A percentile compares a stretch with the other conserved stretches of the same genome.
phyloP scores from a whole-genome alignment of 139 green algal genomes.

The Chlorella sp. region DNA sequence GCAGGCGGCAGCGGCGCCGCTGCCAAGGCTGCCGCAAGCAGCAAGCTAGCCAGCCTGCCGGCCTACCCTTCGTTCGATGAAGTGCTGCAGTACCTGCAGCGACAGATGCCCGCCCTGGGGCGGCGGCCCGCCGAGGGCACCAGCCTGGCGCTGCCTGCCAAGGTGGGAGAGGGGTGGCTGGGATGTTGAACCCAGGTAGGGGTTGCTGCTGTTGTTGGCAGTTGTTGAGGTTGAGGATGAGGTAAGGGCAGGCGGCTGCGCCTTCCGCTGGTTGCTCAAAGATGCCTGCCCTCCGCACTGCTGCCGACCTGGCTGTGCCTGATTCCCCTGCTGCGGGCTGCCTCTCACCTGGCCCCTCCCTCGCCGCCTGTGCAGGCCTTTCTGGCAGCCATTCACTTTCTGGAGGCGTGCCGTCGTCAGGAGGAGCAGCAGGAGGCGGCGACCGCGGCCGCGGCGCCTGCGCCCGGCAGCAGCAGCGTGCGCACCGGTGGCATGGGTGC shows the following conservation, averaged over 20 bases:
- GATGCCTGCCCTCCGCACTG: neutral
- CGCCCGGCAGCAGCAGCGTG: neutral
- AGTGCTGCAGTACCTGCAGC: constrained; percentile 53
- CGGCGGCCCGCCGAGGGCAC: constrained; percentile 20
- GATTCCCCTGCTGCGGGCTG: too few species aligned
- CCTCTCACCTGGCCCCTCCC: neutral
- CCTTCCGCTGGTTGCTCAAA: too few species aligned
- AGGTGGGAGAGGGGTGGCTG: constrained; percentile 10
- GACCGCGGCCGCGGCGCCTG: neutral
- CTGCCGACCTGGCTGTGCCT: neutral
- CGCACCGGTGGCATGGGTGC: neutral
- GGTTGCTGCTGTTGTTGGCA: too few species aligned
- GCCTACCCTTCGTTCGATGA: constrained; percentile 18
- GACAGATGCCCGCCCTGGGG: constrained; percentile 36
- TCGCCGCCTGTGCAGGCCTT: constrained; percentile 37
- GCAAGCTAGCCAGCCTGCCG: neutral
- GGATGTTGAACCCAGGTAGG: too few species aligned
- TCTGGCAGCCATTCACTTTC: constrained; percentile 52
- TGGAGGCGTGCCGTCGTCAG: constrained; percentile 47
- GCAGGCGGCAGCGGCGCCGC: neutral
- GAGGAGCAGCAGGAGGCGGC: neutral
- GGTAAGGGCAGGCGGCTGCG: too few species aligned
- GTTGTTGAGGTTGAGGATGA: too few species aligned
- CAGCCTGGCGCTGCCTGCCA: constrained; percentile 52
- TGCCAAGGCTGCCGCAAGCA: neutral